These are phyloP conservation scores for Colletotrichum euphorbiae DNA, from an alignment of 2,329 filamentous ascomycete genomes.

Conservation along the genomic window DNA sequence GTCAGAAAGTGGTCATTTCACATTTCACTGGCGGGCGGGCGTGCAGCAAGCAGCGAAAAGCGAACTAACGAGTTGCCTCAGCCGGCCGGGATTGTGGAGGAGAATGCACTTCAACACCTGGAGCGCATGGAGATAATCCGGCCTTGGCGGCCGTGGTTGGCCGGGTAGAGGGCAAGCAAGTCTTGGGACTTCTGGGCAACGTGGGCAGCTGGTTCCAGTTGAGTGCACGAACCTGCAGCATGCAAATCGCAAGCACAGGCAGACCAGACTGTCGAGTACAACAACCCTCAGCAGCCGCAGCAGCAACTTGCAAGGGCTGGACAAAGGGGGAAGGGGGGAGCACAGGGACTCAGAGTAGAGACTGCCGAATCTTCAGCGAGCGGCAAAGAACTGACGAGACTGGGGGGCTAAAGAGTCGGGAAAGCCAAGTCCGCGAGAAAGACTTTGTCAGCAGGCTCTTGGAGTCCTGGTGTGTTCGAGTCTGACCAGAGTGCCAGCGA, in stretches of 20 bases:
- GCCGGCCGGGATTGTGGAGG: constrained; percentile 32
- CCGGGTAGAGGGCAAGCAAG: constrained; percentile 20
- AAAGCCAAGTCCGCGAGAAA: constrained; percentile 16
- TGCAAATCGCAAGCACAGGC: constrained; percentile 11
- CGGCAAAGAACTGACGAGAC: constrained; percentile 4
- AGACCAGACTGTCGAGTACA: not conserved
- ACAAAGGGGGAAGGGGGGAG: too few species aligned
- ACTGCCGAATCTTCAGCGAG: constrained; percentile 38
- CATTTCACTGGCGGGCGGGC: constrained; percentile 12
- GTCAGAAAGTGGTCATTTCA: constrained; percentile 37
- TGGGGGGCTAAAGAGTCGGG: constrained; percentile 13
- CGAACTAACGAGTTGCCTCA: constrained; percentile 28
- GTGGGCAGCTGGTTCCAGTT: constrained; percentile 19
- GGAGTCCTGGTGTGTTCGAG: constrained; percentile 5
- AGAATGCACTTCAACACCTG: constrained; percentile 29
- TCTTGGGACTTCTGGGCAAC: constrained; percentile 8
- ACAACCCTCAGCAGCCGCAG: too few species aligned
- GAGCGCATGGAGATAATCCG: constrained; percentile 33
- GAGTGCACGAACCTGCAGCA: constrained; percentile 25
- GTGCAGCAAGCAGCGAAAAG: constrained; percentile 23
- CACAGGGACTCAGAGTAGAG: constrained; percentile 3
- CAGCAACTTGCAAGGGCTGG: too few species aligned
- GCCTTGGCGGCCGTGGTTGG: constrained; percentile 22
- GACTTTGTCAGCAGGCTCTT: constrained; percentile 33
- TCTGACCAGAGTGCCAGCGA: constrained; percentile 12